Base-by-base conservation (phyloP, 2,329 filamentous ascomycete genomes). In the Neonectria faginata region DNA sequence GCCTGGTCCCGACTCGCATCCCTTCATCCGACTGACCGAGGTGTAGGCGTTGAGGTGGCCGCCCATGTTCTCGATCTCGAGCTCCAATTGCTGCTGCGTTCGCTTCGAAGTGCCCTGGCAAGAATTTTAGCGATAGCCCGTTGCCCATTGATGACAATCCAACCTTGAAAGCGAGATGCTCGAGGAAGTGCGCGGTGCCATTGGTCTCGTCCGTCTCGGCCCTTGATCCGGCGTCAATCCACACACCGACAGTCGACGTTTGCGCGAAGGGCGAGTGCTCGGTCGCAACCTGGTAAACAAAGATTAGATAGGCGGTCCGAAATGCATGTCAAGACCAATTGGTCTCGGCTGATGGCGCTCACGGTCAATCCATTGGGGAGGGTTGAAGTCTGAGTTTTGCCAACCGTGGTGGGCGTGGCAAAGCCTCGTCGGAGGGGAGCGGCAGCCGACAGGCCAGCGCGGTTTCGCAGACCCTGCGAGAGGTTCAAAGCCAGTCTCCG, bases 11-110 rank as follows among this genome's bases (percentile, higher is more conserved):
- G 48, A 57, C 41, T 48, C 36, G 41, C 65, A 67, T 73, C 68
- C 70, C 65, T 68, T 68, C 53, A 65, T 63, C 75, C 76, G 74
- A 83, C 91, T 78, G 90, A 97, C 94, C 86, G 95, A 98, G 77
- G 96, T 99, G 87, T 99, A 99, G 81, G 96, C 96, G 84, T 99
- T 99, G 76, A 99, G 88, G 86, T 99, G 96, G 71, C 93, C 96
- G 81, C 96, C 96, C 93, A 99, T 97, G 86, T 99, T 99, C 88
- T 99, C 96, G 79, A 99, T 98, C 87, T 99, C 96, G 71, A 99
- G 91, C 86, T 99, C 96, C 80, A 99, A 88, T 85, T 99, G 96
- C 81, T 97, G 92, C 84, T 99, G 96, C 71, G 92, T 94, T 83
- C 96, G 90, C 86, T 92, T 97, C 82, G 92, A 88, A 74, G 96